Evolutionary conservation across 2,329 filamentous ascomycete species (phyloP).

Genomic region (Beauveria caledonica): DNA sequence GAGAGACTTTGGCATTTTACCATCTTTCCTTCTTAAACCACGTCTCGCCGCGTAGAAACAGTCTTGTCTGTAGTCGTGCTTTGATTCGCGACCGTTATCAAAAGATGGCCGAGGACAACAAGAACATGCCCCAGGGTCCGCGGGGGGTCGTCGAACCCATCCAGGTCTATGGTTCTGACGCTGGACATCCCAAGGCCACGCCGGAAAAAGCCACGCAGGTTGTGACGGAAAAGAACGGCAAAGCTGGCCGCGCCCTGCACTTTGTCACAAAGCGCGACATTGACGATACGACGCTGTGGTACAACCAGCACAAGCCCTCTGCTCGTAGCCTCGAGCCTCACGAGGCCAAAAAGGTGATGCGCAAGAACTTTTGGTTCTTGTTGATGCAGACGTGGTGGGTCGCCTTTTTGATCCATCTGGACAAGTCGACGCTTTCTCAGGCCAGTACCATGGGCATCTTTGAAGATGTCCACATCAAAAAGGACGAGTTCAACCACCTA

Average conservation of each 20-base stretch:
- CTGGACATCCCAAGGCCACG: not conserved
- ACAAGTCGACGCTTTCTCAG: slow-evolving; percentile 19
- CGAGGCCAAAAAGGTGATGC: slow-evolving; percentile 11
- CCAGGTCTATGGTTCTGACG: not conserved
- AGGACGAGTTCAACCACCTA: slow-evolving; percentile 17
- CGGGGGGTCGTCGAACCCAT: not conserved
- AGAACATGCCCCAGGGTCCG: not conserved
- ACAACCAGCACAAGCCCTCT: slow-evolving; percentile 16
- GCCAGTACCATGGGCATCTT: slow-evolving; percentile 20
- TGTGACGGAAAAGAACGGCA: not conserved
- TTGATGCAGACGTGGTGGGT: slow-evolving; percentile 18
- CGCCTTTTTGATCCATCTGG: slow-evolving; percentile 19
- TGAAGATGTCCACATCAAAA: slow-evolving; percentile 18
- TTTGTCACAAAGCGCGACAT: slow-evolving; percentile 15
- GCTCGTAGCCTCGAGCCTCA: slow-evolving; percentile 11
- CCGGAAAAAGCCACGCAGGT: not conserved
- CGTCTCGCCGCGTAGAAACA: not conserved
- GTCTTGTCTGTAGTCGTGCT: not conserved
- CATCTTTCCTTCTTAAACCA: not conserved
- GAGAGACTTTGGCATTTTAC: not conserved
- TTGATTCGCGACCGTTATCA: not conserved
- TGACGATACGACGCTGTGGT: slow-evolving; percentile 19
- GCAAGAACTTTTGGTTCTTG: slow-evolving; percentile 19
- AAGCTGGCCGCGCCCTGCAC: not conserved
- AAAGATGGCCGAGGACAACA: not conserved